Evolutionary conservation across 352 stramenopile species (phyloP).

Genomic region (Phytophthora boehmeriae): DNA sequence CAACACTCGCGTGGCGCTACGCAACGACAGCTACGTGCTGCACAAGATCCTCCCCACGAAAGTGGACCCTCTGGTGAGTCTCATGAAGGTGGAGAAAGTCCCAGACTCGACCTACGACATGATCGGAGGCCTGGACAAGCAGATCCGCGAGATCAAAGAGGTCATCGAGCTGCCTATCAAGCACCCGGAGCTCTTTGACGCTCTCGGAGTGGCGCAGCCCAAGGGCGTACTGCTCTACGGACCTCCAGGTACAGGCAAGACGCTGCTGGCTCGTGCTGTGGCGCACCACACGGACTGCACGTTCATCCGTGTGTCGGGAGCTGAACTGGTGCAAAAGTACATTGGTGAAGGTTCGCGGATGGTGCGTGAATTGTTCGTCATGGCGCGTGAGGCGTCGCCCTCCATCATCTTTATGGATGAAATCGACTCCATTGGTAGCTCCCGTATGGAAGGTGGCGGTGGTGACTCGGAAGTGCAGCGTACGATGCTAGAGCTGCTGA

Average conservation of each 20-base stretch:
- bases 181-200: conserved; percentile 99
- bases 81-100: conserved; percentile 99
- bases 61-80: conserved; percentile 92
- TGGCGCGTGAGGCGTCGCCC: conserved; percentile 96
- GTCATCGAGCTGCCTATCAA: conserved; percentile 99
- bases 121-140: conserved; percentile 99
- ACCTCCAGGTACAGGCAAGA: conserved; percentile 98
- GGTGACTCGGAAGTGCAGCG: conserved; percentile 99
- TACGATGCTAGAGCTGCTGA: conserved; percentile 99
- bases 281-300: conserved; percentile 99
- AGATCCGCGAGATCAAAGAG: conserved; percentile 99
- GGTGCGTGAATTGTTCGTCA: conserved; percentile 99
- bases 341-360: conserved; percentile 99
- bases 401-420: conserved; percentile 99
- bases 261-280: conserved; percentile 97
- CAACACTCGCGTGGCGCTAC: conserved; percentile 98
- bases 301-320: conserved; percentile 99
- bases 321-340: conserved; percentile 99
- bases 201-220: conserved; percentile 97
- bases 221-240: conserved; percentile 97
- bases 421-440: conserved; percentile 99
- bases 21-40: conserved; percentile 99
- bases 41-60: conserved; percentile 99
- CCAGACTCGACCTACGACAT: conserved; percentile 99
- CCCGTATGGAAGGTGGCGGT: conserved; percentile 90